Evolutionary conservation across 345 rosid genomes (phyloP), one percentile per base, ranked within the genome.

Genomic region (Citrus australasica): DNA sequence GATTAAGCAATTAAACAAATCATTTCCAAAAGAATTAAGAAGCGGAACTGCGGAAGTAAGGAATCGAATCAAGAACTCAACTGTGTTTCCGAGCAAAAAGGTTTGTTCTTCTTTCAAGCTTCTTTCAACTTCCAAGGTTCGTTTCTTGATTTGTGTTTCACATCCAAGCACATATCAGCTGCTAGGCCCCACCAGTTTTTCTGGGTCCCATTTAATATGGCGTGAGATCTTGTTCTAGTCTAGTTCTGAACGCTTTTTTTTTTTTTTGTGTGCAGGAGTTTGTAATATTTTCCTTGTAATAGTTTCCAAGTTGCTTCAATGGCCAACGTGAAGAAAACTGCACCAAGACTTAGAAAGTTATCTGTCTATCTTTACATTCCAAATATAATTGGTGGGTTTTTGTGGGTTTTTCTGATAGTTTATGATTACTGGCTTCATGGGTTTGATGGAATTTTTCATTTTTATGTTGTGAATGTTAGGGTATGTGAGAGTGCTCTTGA

Each of bases 301-400:
- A 37, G 27, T 32, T 30, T 59, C 1, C 17, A n/a, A 62, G 67
- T 48, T 71, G 79, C 76, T 80, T 78, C 79, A 25, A 94, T 90
- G 98, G 95, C 89, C 27, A 89, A 90, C 80, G 88, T 88, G 24
- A 86, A 32, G 3, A 67, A 80, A 77, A 78, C 90, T 46, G 87
- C 83, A 70, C 94, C 90, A 19, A 72, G 37, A 25, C 30, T 32
- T 17, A 42, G 83, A 64, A 92, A 75, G 81, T 61, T 93, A 25
- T 81, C 92, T 5, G 99, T 93, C 19, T 93, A 95, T 72, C 92
- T 91, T 72, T 95, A 93, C 79, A 85, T 93, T 80, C 99, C 99
- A 25, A 93, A 93, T 83, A 84, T 93, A 58, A 86, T 95, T 80
- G 99, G 99, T 90, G 84, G 80, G 97, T 87, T 9, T 38, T 69